Base-by-base conservation (phyloP, 495 filamentous ascomycete genomes). In the Neurospora sublineolata region DNA sequence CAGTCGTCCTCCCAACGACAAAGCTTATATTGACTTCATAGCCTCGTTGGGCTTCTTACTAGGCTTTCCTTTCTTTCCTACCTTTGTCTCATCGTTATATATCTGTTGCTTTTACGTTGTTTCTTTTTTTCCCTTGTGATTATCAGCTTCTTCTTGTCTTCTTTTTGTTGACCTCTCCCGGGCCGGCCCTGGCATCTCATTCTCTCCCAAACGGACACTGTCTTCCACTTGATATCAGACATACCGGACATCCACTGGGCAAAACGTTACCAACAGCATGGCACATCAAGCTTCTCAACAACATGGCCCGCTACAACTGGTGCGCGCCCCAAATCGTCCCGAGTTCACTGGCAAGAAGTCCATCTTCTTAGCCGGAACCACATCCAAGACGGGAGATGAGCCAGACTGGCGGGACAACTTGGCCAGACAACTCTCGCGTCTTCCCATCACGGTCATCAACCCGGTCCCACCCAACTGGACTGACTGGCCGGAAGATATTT, bases 371-470 rank as follows among this genome's bases (percentile, higher is more conserved):
- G 84, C 84, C 0, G 84, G 84, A 18, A 81, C 80, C 11, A 83
- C 82, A 1, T 78, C 74, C 27, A 69, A 42, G 18, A 73, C 68
- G 1, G 52, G 52, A 36, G 70, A 73, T 14, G 76, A 78, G 1
- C 60, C 75, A 0, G 80, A 83, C 73, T 87, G 84, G 84, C 84
- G 83, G 11, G 72, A 80, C 20, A 69, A 52, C 16, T 68, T 87
- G 37, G 74, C 68, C 12, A 68, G 75, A 36, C 75, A 77, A 7
- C 78, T 87, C 39, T 70, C 79, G 0, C 72, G 79, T 41, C 73
- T 80, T 10, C 84, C 86, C 64, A 74, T 91, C 70, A 88, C 86
- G 6, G 80, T 91, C 69, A 83, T 86, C 76, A 89, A 92, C 68
- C 89, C 88, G 8, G 76, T 83, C 14, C 84, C 87, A 1, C 68